Conservation (phyloP, 2,329 filamentous ascomycete species). For the Tolypocladium guangdongense region DNA sequence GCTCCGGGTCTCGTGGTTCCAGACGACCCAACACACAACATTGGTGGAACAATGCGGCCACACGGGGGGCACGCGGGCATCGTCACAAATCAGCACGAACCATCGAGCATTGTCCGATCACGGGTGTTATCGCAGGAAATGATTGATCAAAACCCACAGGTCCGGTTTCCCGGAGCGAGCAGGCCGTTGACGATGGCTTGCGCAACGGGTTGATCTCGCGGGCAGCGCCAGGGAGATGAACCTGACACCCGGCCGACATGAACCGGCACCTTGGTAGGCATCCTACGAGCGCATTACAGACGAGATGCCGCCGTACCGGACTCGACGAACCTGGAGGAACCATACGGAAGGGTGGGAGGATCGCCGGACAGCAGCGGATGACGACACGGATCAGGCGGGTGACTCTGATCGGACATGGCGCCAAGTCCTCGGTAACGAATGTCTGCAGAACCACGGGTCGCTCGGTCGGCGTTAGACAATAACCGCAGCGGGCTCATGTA, state of each 20-base stretch:
- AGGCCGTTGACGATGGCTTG: not conserved
- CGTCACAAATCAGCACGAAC: not conserved
- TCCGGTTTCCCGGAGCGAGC: not conserved
- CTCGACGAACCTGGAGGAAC: not conserved
- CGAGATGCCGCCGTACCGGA: not conserved
- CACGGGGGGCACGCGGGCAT: not conserved
- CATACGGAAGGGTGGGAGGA: not conserved
- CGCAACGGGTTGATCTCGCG: not conserved
- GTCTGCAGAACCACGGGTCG: not conserved
- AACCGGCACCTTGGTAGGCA: not conserved
- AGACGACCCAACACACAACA: not conserved
- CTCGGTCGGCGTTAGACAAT: not conserved
- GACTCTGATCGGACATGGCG: not conserved
- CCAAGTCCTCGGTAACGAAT: not conserved
- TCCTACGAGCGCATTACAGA: not conserved
- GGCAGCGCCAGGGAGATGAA: not conserved
- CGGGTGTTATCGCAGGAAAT: not conserved
- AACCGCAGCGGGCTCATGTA: not conserved
- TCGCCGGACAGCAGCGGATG: not conserved
- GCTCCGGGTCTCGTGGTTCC: not conserved
- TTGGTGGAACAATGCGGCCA: not conserved
- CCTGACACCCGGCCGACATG: not conserved
- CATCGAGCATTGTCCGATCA: not conserved
- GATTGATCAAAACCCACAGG: not conserved
- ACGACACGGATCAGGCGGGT: not conserved